Conservation (phyloP, 129 eudicot species). For the Silybum marianum region DNA sequence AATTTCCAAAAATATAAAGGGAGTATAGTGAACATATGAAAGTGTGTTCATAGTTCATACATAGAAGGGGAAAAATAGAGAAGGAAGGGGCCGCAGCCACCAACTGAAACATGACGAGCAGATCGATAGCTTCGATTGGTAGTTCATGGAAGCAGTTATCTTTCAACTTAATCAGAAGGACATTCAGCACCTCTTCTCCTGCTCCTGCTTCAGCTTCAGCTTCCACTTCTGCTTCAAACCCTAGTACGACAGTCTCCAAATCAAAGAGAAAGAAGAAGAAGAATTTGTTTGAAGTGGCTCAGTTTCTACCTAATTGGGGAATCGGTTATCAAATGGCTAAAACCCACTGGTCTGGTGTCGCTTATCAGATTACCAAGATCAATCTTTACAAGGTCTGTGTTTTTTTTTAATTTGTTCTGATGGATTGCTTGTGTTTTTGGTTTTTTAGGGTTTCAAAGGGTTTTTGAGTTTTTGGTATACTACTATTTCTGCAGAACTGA, state of each 20-base stretch:
- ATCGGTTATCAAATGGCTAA: constrained; percentile 95
- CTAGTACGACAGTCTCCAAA: constrained; percentile 37
- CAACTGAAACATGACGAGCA: constrained; percentile 28
- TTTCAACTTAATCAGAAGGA: constrained; percentile 17
- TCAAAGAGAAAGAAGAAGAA: constrained; percentile 62
- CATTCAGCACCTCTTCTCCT: constrained; percentile 22
- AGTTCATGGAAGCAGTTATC: constrained; percentile 32
- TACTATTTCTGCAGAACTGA: constrained; percentile 4
- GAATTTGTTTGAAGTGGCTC: constrained; percentile 82
- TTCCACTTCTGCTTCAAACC: constrained; percentile 25
- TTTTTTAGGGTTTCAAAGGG: constrained; percentile 1
- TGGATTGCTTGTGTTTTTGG: neutral
- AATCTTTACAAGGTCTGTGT: constrained; percentile 80
- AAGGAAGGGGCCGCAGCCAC: constrained; percentile 22
- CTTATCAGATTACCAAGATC: constrained; percentile 90
- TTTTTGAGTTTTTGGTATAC: neutral
- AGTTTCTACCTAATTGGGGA: constrained; percentile 96
- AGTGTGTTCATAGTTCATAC: neutral
- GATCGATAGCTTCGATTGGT: constrained; percentile 26
- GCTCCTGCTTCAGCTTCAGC: neutral
- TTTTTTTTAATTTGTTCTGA: neutral
- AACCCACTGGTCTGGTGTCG: constrained; percentile 80
- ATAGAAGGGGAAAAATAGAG: neutral
- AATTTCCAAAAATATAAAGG: neutral
- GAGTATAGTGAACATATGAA: neutral